These are phyloP conservation scores for Yamadazyma scolyti DNA, from an alignment of 805 yeast species.

Conservation along the genomic window DNA sequence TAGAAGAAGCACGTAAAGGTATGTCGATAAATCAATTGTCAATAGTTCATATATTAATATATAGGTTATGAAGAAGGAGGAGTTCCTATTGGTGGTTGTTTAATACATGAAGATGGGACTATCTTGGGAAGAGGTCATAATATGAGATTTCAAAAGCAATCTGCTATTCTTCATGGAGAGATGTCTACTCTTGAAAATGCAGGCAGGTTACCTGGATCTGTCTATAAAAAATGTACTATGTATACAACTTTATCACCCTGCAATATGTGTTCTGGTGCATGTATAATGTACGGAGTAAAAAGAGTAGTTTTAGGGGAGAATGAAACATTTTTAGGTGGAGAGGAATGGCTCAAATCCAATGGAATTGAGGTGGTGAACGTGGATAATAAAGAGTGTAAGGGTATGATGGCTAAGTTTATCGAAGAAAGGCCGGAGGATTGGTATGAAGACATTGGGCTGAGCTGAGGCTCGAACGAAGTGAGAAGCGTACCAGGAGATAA, in stretches of 20 bases:
- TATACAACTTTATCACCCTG: constrained; percentile 94
- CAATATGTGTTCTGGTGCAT: constrained; percentile 93
- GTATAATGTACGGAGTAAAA: constrained; percentile 80
- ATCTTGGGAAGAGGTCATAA: constrained; percentile 89
- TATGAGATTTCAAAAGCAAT: constrained; percentile 77
- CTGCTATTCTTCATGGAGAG: constrained; percentile 90
- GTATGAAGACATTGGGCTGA: constrained; percentile 83
- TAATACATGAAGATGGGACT: constrained; percentile 70
- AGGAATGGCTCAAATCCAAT: constrained; percentile 59
- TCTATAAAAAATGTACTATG: constrained; percentile 81
- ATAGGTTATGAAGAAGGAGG: constrained; percentile 80
- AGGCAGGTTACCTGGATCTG: constrained; percentile 78
- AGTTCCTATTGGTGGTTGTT: constrained; percentile 80
- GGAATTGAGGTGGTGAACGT: constrained; percentile 72
- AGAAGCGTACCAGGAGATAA: too few relatives aligned
- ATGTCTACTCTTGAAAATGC: constrained; percentile 86
- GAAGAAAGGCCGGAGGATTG: constrained; percentile 72
- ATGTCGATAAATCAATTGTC: constrained; percentile 12
- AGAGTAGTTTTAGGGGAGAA: constrained; percentile 91
- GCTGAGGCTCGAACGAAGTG: too few relatives aligned
- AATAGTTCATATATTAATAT: too few relatives aligned
- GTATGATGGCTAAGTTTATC: constrained; percentile 75
- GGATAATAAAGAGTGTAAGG: constrained; percentile 58
- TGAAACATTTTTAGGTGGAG: constrained; percentile 78
- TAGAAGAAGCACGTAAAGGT: constrained; percentile 67